These are phyloP conservation scores for Cinchona pubescens DNA, from an alignment of 257 asterid genomes.

Conservation along the genomic window DNA sequence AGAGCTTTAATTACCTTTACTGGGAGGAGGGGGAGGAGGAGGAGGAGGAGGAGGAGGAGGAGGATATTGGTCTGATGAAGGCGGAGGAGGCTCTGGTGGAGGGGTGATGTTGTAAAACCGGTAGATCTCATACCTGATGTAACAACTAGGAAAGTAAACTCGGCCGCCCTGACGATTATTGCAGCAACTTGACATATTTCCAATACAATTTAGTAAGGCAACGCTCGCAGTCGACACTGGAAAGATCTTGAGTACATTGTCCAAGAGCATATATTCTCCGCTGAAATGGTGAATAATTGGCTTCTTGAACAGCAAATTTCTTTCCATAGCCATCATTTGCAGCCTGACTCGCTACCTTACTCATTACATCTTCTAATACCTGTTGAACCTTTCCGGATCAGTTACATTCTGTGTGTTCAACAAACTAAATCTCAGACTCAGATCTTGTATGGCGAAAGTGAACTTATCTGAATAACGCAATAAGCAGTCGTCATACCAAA, in stretches of 20 bases:
- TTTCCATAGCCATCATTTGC: neutral
- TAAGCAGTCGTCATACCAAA: too few relatives aligned
- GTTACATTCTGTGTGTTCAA: neutral
- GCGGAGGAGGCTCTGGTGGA: neutral
- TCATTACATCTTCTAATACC: neutral
- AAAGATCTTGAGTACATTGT: constrained; percentile 17
- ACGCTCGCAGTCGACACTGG: neutral
- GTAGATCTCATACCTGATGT: constrained; percentile 15
- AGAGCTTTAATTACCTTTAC: constrained; percentile 2
- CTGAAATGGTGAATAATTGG: neutral
- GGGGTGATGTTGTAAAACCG: neutral
- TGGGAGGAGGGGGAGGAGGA: neutral
- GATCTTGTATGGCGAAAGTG: neutral
- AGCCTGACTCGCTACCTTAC: neutral
- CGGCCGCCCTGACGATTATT: constrained; percentile 5
- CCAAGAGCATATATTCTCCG: constrained; percentile 1
- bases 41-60: neutral
- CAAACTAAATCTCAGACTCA: neutral
- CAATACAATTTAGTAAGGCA: neutral
- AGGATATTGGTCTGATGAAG: too few relatives aligned
- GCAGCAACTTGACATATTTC: neutral
- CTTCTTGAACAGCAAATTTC: constrained; percentile 8
- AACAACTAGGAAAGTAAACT: constrained; percentile 17
- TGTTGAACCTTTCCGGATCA: neutral
- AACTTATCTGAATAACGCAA: neutral